Conservation (phyloP, 2,329 filamentous ascomycete genomes). For the Teratosphaeria gauchensis region DNA sequence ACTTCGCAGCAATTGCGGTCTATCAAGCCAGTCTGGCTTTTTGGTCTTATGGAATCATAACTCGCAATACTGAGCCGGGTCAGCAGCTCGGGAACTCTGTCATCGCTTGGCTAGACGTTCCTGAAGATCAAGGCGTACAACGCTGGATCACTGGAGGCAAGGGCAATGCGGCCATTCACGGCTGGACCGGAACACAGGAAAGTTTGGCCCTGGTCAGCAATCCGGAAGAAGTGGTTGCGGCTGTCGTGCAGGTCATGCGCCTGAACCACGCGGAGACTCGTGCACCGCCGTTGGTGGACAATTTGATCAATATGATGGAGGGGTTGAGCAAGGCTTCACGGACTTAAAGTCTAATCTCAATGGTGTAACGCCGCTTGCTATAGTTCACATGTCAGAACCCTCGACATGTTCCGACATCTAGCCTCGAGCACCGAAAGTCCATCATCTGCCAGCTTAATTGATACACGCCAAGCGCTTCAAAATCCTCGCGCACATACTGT, state of each 20-base stretch:
- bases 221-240: conserved; percentile 49
- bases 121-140: conserved; percentile 43
- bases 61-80: conserved; percentile 30
- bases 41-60: conserved; percentile 58
- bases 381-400: neutral
- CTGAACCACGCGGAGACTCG: conserved; percentile 38
- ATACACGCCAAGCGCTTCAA: neutral
- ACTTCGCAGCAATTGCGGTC: conserved; percentile 59
- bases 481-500: neutral
- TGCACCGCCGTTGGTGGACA: conserved; percentile 55
- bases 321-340: conserved; percentile 37
- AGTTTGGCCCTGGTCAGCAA: conserved; percentile 38
- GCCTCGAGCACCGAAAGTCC: conserved; percentile 1
- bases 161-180: conserved; percentile 22
- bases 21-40: conserved; percentile 59
- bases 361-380: neutral
- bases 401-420: neutral
- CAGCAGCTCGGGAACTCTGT: conserved; percentile 32
- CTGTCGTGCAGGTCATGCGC: conserved; percentile 48
- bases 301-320: conserved; percentile 53
- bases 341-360: conserved; percentile 12
- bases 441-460: conserved; percentile 2
- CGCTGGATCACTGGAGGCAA: conserved; percentile 26
- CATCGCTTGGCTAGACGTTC: conserved; percentile 44
- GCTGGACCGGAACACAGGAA: conserved; percentile 15